Percentiles rank a stretch among this genome's conserved stretches.
Conservation (phyloP, 2,329 filamentous ascomycete genomes). For the Cercospora nicotianae region DNA sequence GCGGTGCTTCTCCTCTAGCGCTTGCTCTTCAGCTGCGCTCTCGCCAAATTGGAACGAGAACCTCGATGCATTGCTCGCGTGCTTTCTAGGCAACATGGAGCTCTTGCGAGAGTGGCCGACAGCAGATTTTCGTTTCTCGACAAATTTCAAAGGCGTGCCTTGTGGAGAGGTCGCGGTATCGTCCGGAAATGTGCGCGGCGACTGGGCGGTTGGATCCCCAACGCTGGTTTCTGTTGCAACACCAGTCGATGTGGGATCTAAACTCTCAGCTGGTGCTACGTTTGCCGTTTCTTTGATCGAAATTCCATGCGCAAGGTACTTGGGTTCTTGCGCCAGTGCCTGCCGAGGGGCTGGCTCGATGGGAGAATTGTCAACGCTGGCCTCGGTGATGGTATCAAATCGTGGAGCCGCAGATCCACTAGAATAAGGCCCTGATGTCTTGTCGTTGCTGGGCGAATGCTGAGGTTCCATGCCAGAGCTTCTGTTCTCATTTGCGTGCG, state of each 20-base stretch:
- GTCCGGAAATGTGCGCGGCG: not conserved
- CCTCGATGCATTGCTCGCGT: constrained; percentile 68
- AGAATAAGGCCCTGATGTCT: constrained; percentile 18
- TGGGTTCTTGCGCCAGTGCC: constrained; percentile 7
- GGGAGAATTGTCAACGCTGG: constrained; percentile 22
- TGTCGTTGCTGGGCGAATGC: constrained; percentile 7
- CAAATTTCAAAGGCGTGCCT: constrained; percentile 26
- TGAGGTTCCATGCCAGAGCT: constrained; percentile 3
- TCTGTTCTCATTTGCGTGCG: constrained; percentile 13
- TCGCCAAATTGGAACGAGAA: constrained; percentile 83
- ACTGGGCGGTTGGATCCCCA: not conserved
- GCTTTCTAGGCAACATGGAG: constrained; percentile 42
- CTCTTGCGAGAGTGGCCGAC: constrained; percentile 33
- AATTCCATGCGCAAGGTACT: constrained; percentile 13
- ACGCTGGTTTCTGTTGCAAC: not conserved
- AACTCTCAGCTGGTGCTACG: not conserved
- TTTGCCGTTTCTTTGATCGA: constrained; percentile 11
- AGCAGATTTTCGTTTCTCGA: constrained; percentile 35
- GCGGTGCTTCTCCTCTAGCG: constrained; percentile 68
- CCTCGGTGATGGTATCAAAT: constrained; percentile 24
- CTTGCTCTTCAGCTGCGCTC: constrained; percentile 62
- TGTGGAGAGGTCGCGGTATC: constrained; percentile 20
- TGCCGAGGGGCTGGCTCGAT: constrained; percentile 8
- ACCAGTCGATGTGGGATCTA: not conserved
- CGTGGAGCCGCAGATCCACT: constrained; percentile 23